phyloP scores from a whole-genome alignment of 441 rosid genomes.

The Brassica balearica region DNA sequence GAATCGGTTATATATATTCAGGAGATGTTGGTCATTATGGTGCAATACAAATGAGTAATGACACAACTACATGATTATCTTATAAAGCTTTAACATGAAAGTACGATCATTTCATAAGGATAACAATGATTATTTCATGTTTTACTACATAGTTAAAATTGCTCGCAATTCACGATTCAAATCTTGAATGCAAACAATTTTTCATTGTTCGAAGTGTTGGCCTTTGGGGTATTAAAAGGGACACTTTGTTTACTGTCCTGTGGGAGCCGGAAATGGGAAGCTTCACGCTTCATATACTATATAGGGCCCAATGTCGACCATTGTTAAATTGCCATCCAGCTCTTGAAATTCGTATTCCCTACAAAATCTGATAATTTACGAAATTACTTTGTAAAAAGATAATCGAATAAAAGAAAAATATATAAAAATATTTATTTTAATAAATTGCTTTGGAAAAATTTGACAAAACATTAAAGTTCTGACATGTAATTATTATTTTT shows the following conservation, averaged over 20 bases:
- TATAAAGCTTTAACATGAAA: not conserved
- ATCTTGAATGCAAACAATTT: conserved; percentile 21
- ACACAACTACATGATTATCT: not conserved
- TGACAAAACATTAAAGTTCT: not conserved
- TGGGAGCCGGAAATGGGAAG: conserved; percentile 30
- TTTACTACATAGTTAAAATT: not conserved
- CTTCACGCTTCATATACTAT: conserved; percentile 24
- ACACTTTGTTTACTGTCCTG: conserved; percentile 4
- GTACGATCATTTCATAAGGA: not conserved
- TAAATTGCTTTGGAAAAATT: not conserved
- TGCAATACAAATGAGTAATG: conserved; percentile 4
- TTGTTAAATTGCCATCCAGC: conserved; percentile 26
- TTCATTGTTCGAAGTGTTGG: conserved; percentile 29
- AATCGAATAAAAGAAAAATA: too few species aligned
- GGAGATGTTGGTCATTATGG: not conserved
- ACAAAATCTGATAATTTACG: not conserved
- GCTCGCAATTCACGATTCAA: conserved; percentile 7
- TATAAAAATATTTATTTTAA: not conserved
- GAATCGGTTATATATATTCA: not conserved
- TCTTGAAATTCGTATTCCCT: conserved; percentile 24
- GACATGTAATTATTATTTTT: not conserved
- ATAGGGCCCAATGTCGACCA: conserved; percentile 12
- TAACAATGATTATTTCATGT: not conserved
- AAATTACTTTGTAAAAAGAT: not conserved
- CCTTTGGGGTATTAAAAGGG: conserved; percentile 43